Evolutionary conservation across 768 basidiomycete species (phyloP), one percentile per base, ranked within the genome.

Genomic region (Lactarius akahatsu): DNA sequence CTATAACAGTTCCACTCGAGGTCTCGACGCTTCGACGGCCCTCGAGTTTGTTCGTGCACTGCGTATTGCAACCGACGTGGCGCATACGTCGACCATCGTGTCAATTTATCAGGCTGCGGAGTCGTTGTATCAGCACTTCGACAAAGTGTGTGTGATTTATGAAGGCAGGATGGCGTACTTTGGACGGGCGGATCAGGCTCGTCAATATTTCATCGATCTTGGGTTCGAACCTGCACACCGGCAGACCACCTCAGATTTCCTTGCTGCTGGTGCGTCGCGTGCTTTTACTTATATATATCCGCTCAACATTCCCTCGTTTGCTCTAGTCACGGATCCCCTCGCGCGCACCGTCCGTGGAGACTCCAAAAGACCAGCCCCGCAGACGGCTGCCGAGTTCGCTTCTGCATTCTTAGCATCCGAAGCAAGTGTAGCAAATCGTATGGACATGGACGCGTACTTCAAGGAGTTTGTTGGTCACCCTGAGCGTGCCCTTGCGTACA

Each of bases 121-220:
- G 76, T 85, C 79, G 66, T 89, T 91, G 66, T 89, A 89, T 66
- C 81, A 86, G 0, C 72, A 89, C 1, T 96, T 96, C 73, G 94
- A 96, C 79, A 94, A 94, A 76, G 91, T 96, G 38, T 80, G 93
- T 71, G 85, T 96, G 36, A 81, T 97, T 68, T 85, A 91, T 76
- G 80, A 90, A 71, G 92, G 94, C 11, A 89, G 83, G 32, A 89
- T 91, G 74, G 89, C 92, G 13, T 96, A 87, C 80, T 92, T 84
- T 72, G 94, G 94, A 32, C 85, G 88, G 10, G 83, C 86, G 4
- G 78, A 82, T 9, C 83, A 88, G 67, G 94, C 94, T 18, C 85
- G 91, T 16, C 77, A 78, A 1, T 96, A 96, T 78, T 94, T 97
- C 71, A 85, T 91, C 70, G 75, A 76, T 34, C 78, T 93, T 54